A percentile compares a stretch with the other conserved stretches of the same genome.
phyloP scores from a whole-genome alignment of 208 protist species.

The Crithidia bombi region DNA sequence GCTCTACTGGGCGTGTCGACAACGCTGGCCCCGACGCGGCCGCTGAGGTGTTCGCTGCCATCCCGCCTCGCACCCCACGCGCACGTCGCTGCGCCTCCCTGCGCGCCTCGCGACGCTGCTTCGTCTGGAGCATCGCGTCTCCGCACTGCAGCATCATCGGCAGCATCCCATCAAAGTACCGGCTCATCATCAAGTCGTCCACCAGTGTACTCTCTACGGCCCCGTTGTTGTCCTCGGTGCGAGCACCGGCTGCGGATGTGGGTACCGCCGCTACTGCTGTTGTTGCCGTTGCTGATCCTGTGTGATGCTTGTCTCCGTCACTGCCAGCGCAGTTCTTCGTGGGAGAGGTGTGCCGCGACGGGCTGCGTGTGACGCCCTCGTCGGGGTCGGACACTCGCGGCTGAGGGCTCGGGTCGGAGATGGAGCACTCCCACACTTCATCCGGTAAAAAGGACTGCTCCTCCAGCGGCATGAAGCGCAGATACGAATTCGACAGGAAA shows the following conservation, averaged over 20 bases:
- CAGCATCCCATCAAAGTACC: constrained; percentile 19
- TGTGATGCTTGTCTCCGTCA: too few relatives aligned
- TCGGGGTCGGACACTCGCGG: too few relatives aligned
- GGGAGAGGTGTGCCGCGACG: too few relatives aligned
- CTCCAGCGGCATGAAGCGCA: constrained; percentile 8
- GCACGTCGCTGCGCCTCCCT: background rate
- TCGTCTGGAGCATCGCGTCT: constrained; percentile 2
- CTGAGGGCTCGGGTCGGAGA: background rate
- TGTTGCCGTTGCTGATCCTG: background rate
- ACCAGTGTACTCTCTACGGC: background rate
- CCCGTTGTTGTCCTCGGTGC: background rate
- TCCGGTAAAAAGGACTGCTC: constrained; percentile 9
- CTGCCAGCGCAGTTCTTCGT: too few relatives aligned
- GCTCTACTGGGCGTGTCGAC: too few relatives aligned
- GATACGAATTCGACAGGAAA: constrained; percentile 12
- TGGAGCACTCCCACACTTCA: constrained; percentile 19
- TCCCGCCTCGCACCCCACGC: background rate
- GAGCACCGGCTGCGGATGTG: background rate
- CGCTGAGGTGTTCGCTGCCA: background rate
- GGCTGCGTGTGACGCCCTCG: too few relatives aligned
- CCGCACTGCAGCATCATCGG: constrained; percentile 19
- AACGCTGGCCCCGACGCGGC: too few relatives aligned
- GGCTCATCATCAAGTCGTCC: background rate
- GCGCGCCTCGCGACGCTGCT: background rate
- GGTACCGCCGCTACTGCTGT: background rate